Evolutionary conservation across 2,329 filamentous ascomycete species (phyloP).

Genomic region (Byssothecium circinans): DNA sequence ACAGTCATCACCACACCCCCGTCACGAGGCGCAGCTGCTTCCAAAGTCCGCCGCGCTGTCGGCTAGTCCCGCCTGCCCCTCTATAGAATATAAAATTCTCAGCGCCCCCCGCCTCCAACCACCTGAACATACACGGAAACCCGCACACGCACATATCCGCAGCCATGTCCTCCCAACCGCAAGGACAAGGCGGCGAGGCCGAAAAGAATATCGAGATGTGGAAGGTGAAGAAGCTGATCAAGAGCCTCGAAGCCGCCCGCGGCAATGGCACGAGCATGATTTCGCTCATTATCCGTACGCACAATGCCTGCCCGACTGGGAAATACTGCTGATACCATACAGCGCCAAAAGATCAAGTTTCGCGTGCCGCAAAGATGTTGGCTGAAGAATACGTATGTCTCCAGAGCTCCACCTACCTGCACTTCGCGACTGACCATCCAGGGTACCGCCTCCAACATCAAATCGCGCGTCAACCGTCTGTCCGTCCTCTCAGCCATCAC

Average conservation of each 20-base stretch:
- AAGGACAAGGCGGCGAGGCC: conserved; percentile 76
- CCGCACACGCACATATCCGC: conserved; percentile 8
- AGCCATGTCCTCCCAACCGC: conserved; percentile 23
- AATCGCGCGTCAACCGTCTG: conserved; percentile 97
- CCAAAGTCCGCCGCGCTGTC: conserved; percentile 17
- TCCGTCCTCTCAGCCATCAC: conserved; percentile 98
- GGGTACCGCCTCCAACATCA: conserved; percentile 99
- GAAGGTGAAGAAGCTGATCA: conserved; percentile 99
- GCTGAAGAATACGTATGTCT: conserved; percentile 95
- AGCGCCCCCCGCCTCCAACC: conserved; percentile 9
- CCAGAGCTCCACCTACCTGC: background rate
- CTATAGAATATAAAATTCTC: conserved; percentile 16
- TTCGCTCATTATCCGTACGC: conserved; percentile 94
- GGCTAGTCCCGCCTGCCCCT: conserved; percentile 11
- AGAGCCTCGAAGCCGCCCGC: conserved; percentile 92
- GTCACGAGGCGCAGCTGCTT: conserved; percentile 16
- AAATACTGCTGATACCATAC: conserved; percentile 22
- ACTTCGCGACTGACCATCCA: conserved; percentile 40
- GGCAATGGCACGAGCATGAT: conserved; percentile 99
- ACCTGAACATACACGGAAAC: conserved; percentile 6
- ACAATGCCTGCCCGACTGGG: background rate
- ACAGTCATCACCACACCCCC: no score
- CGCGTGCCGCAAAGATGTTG: conserved; percentile 97
- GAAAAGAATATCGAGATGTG: conserved; percentile 96
- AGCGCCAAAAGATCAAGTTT: conserved; percentile 98